Percentiles rank a stretch among this genome's conserved stretches.
Conservation (phyloP, 306 rosid species). For the Ochetophila trinervis region DNA sequence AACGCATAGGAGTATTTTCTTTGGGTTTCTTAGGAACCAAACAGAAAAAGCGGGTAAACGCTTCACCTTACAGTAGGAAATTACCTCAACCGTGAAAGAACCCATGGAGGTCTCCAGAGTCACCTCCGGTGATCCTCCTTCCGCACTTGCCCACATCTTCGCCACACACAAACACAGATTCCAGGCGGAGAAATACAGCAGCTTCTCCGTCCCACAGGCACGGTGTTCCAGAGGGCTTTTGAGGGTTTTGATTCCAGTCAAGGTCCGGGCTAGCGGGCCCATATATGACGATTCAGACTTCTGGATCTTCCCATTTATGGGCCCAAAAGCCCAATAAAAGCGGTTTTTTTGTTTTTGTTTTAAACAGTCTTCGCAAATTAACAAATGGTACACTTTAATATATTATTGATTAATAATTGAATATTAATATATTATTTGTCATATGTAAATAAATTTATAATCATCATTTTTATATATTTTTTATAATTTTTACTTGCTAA, state of each 20-base stretch:
- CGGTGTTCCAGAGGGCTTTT: too few relatives aligned
- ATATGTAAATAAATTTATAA: too few relatives aligned
- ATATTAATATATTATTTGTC: too few relatives aligned
- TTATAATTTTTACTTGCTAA: too few relatives aligned
- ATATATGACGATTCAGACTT: neutral
- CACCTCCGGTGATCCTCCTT: constrained; percentile 92
- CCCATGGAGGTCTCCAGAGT: constrained; percentile 97
- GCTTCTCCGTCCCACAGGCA: neutral
- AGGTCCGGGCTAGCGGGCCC: neutral
- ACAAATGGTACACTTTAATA: too few relatives aligned
- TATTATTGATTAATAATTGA: too few relatives aligned
- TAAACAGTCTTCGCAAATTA: too few relatives aligned
- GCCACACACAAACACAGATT: neutral
- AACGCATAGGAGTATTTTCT: neutral
- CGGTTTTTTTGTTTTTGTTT: too few relatives aligned
- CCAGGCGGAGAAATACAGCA: neutral
- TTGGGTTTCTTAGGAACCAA: constrained; percentile 14
- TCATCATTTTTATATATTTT: too few relatives aligned
- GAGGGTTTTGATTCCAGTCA: neutral
- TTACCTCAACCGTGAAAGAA: constrained; percentile 80
- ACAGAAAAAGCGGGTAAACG: neutral
- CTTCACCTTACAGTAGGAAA: neutral
- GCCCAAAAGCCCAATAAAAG: neutral
- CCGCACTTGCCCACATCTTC: constrained; percentile 88
- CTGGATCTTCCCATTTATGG: too few relatives aligned